phyloP scores from a whole-genome alignment of 371 early-diverging fungal species.

The Mortierella sp. region DNA sequence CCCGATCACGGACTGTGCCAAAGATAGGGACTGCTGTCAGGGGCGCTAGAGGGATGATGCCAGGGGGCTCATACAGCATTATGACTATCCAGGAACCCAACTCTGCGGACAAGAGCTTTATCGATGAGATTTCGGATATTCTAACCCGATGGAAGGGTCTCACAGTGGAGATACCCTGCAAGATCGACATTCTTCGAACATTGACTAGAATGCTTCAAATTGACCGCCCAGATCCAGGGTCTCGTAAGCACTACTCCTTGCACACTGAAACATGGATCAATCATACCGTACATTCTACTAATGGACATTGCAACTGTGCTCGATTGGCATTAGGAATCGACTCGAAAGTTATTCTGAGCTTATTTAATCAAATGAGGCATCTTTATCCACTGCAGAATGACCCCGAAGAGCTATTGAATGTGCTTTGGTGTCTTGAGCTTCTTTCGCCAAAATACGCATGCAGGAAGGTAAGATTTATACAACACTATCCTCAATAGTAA shows the following conservation, averaged over 20 bases:
- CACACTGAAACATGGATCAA: background rate
- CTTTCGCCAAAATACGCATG: conserved; percentile 42
- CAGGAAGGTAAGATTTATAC: conserved; percentile 33
- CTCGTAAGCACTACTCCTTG: conserved; percentile 21
- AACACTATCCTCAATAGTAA: background rate
- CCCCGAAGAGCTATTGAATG: conserved; percentile 38
- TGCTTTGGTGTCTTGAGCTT: conserved; percentile 43
- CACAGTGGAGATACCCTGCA: conserved; percentile 45
- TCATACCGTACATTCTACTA: background rate
- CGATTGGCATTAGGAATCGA: conserved; percentile 21
- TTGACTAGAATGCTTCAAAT: conserved; percentile 36
- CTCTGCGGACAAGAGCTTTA: conserved; percentile 19
- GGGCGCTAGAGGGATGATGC: conserved; percentile 45
- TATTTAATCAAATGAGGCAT: conserved; percentile 45
- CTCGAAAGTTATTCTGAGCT: conserved; percentile 20
- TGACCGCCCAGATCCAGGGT: conserved; percentile 20
- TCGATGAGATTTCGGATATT: conserved; percentile 43
- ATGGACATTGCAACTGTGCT: background rate
- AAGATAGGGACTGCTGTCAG: conserved; percentile 42
- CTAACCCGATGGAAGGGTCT: conserved; percentile 42
- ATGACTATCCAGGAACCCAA: conserved; percentile 24
- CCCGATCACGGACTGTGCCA: conserved; percentile 31
- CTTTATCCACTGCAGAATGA: conserved; percentile 41
- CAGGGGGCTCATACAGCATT: conserved; percentile 40
- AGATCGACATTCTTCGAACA: conserved; percentile 24